These are phyloP conservation scores for Aphanocladium album DNA, from an alignment of 2,329 filamentous ascomycete species.

Conservation along the genomic window DNA sequence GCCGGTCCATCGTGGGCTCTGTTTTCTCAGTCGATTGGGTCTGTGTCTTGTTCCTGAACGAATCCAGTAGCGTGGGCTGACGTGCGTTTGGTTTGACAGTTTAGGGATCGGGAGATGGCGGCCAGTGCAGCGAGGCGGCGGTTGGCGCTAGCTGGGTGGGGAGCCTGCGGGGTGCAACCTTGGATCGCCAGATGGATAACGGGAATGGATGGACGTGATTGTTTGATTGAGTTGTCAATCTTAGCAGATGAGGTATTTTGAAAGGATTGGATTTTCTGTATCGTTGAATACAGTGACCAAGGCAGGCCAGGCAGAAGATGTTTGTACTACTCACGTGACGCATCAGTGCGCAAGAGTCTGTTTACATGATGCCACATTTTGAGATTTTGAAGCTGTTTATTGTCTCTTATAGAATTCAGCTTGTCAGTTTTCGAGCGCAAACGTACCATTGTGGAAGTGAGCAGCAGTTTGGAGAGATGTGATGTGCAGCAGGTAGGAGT, in stretches of 20 bases:
- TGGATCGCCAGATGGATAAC: neutral
- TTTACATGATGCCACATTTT: too few species aligned
- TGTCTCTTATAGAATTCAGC: too few species aligned
- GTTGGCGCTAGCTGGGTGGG: neutral
- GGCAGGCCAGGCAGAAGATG: neutral
- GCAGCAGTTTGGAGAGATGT: too few species aligned
- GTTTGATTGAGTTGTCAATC: neutral
- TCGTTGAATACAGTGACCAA: neutral
- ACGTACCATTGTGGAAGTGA: too few species aligned
- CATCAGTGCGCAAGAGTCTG: neutral
- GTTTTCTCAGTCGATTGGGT: neutral
- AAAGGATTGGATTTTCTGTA: neutral
- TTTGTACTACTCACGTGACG: neutral
- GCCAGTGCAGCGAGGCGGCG: neutral
- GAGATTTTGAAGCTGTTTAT: too few species aligned
- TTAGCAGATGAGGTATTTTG: neutral
- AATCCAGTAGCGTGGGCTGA: neutral
- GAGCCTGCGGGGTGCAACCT: neutral
- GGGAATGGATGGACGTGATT: neutral
- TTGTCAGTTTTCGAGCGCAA: too few species aligned
- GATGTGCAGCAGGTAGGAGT: too few species aligned
- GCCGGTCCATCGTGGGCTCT: slow-evolving; percentile 34
- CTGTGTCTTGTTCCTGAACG: neutral
- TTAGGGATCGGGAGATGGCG: neutral
- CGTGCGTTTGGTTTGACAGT: neutral